These are phyloP conservation scores for Rutidosis leptorrhynchoides DNA, from an alignment of 129 eudicot species.

Conservation along the genomic window DNA sequence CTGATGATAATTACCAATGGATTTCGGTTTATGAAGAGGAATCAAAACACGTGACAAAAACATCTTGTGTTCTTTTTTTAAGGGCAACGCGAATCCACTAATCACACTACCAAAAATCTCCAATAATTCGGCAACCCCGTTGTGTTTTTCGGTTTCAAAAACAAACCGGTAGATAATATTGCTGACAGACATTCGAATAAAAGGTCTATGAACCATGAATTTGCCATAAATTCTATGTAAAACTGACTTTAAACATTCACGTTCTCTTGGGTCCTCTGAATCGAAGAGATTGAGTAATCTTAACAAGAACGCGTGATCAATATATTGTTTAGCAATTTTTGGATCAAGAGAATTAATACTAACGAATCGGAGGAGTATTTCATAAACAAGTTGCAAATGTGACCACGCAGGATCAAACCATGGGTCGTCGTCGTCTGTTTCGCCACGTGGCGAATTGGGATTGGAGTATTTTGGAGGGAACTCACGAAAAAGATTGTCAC, in stretches of 20 bases:
- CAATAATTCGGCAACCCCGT: conserved; percentile 68
- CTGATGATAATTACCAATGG: conserved; percentile 64
- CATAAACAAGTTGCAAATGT: conserved; percentile 71
- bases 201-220: conserved; percentile 73
- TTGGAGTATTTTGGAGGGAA: conserved; percentile 54
- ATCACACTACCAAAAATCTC: conserved; percentile 80
- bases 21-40: conserved; percentile 72
- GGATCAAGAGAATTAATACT: conserved; percentile 48
- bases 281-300: conserved; percentile 57
- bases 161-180: conserved; percentile 55
- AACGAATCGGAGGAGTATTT: conserved; percentile 56
- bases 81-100: conserved; percentile 69
- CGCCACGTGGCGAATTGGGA: conserved; percentile 38
- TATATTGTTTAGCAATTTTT: conserved; percentile 51
- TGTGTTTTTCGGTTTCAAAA: conserved; percentile 61
- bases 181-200: conserved; percentile 62
- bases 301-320: conserved; percentile 50
- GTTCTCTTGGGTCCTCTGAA: conserved; percentile 74
- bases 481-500: conserved; percentile 54
- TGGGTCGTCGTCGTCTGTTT: conserved; percentile 54
- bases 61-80: conserved; percentile 67
- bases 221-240: conserved; percentile 70
- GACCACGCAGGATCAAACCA: conserved; percentile 75
- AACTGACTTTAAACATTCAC: conserved; percentile 61
- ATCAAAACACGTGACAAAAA: conserved; percentile 57